Evolutionary conservation across 139 green algal species (phyloP), one percentile per base, ranked within the genome.

Genomic region (Chlamydomonas asymmetrica): DNA sequence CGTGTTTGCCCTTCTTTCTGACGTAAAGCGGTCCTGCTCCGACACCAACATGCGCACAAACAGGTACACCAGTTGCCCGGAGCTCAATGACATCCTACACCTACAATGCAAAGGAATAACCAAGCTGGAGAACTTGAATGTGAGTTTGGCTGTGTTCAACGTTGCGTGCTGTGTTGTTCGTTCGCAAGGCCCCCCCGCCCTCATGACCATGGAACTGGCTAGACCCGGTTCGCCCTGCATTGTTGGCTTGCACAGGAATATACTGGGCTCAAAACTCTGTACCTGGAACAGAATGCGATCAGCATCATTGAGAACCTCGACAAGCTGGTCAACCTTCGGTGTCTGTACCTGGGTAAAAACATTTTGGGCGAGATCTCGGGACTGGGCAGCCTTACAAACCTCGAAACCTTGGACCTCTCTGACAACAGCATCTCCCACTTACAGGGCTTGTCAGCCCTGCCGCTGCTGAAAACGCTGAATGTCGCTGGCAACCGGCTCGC

Each of bases 31-130:
- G 13, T 66, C 45, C 22, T 25, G 20, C 32, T 25, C 27, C 27
- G 22, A 16, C 37, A 38, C 48, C 23, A 9, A 8, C 29, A 31
- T 40, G 3, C 43, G 4, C 23, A 38, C 25, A 16, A 54, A 52
- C 81, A 93, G 89, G 52, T 94, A 93, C 64, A 74, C 79, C 8
- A 84, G 74, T 59, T 83, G 73, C 1, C 90, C 88, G 5, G 84
- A 89, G 71, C 85, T 94, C 9, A 94, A 94, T 67, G 88, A 95
- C 54, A 73, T 95, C 2, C 82, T 95, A 4, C 88, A 95, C 63
- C 75, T 95, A 37, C 87, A 93, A 66, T 88, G 88, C 86, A 93
- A 93, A 34, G 89, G 87, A 45, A 93, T 95, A 52, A 83, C 72
- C 2, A 84, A 84, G 68, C 69, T 95, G 22, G 70, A 93, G 50